Percentiles rank a stretch among this genome's conserved stretches.
Conservation (phyloP, 306 rosid species). For the Rosa persica region DNA sequence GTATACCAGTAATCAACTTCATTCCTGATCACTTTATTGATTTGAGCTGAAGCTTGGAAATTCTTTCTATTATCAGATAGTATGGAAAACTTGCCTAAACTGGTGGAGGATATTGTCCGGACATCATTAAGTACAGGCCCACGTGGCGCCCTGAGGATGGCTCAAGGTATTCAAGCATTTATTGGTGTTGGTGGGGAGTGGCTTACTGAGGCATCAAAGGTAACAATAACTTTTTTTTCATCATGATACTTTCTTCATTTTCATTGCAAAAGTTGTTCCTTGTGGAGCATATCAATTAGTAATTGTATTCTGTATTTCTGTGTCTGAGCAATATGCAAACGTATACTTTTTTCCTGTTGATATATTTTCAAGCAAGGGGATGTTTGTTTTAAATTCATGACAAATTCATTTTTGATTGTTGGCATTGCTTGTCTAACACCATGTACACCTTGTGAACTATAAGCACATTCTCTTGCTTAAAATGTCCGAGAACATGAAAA, state of each 20-base stretch:
- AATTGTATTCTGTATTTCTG: background rate
- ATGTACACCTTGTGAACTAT: background rate
- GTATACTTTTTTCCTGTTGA: background rate
- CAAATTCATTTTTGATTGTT: background rate
- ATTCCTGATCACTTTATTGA: background rate
- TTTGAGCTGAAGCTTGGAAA: constrained; percentile 13
- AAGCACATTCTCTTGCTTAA: background rate
- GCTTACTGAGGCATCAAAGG: constrained; percentile 76
- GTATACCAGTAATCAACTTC: background rate
- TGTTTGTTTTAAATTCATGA: background rate
- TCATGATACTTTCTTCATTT: background rate
- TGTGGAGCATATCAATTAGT: background rate
- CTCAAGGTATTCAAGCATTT: constrained; percentile 87
- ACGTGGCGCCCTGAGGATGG: constrained; percentile 77
- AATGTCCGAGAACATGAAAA: background rate
- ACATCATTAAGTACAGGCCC: constrained; percentile 89
- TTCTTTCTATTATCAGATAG: constrained; percentile 50
- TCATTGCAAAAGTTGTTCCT: background rate
- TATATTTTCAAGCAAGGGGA: background rate
- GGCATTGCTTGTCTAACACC: background rate
- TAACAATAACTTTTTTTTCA: constrained; percentile 9
- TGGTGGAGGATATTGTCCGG: constrained; percentile 87
- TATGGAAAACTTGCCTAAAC: constrained; percentile 65
- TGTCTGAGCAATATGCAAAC: background rate
- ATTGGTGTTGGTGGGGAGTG: constrained; percentile 92